phyloP scores from a whole-genome alignment of 2,329 filamentous ascomycete genomes.

The Canariomyces notabilis region DNA sequence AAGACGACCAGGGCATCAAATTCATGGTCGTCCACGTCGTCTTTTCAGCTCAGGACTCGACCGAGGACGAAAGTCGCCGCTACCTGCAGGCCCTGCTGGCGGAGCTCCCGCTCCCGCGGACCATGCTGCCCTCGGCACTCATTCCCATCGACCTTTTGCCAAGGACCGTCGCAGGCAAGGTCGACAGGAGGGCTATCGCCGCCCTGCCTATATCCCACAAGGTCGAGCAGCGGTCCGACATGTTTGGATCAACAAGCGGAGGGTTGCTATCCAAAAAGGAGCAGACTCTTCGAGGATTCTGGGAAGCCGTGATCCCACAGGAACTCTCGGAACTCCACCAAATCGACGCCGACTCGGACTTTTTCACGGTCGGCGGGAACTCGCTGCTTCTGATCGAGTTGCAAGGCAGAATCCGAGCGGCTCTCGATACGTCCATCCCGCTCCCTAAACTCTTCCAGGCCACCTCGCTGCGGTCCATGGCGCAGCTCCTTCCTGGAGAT shows the following conservation, averaged over 20 bases:
- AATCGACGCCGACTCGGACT: slow-evolving; percentile 29
- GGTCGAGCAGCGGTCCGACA: not conserved
- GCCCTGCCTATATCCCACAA: slow-evolving; percentile 23
- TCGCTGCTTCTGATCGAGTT: slow-evolving; percentile 38
- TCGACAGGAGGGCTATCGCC: slow-evolving; percentile 29
- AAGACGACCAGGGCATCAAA: not conserved
- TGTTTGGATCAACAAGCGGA: not conserved
- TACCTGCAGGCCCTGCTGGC: not conserved
- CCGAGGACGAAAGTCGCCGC: not conserved
- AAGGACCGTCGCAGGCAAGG: slow-evolving; percentile 29
- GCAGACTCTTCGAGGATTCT: slow-evolving; percentile 9
- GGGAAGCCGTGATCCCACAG: slow-evolving; percentile 23
- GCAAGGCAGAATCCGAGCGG: slow-evolving; percentile 30
- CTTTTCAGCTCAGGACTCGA: slow-evolving; percentile 9
- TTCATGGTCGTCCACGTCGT: slow-evolving; percentile 29
- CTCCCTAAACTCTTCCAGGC: slow-evolving; percentile 34
- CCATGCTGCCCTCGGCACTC: slow-evolving; percentile 32
- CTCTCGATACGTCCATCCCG: slow-evolving; percentile 28
- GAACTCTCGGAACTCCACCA: slow-evolving; percentile 17
- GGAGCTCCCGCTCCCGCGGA: slow-evolving; percentile 28
- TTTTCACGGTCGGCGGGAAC: slow-evolving; percentile 39
- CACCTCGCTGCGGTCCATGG: slow-evolving; percentile 37
- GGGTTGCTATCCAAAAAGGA: not conserved
- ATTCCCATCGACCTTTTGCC: slow-evolving; percentile 30
- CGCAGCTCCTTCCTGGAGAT: slow-evolving; percentile 10